Evolutionary conservation across 2,329 filamentous ascomycete species (phyloP).

Genomic region (Fusarium sp.): DNA sequence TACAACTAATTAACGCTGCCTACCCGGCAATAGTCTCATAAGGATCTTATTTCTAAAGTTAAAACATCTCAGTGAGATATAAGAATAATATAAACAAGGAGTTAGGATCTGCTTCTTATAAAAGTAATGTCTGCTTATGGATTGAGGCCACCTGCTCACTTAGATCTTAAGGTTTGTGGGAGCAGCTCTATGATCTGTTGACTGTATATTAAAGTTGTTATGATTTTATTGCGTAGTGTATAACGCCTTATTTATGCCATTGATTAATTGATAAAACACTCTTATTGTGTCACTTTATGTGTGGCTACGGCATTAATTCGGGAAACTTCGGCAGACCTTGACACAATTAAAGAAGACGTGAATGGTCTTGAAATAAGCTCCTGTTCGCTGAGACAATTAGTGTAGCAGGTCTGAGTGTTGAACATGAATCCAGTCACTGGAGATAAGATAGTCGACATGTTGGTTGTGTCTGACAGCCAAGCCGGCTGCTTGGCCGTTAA

Average conservation of each 20-base stretch:
- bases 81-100: too few species aligned
- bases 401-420: not conserved
- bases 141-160: rapidly evolving
- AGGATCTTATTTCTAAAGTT: too few species aligned
- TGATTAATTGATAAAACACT: not conserved
- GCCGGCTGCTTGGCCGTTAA: not conserved
- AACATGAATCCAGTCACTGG: not conserved
- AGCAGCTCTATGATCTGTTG: not conserved
- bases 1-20: too few species aligned
- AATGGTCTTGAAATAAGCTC: not conserved
- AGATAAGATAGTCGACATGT: not conserved
- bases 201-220: not conserved
- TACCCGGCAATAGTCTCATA: too few species aligned
- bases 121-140: rapidly evolving
- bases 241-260: not conserved
- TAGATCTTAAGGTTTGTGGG: not conserved
- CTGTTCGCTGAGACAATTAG: not conserved
- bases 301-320: too few species aligned
- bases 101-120: not conserved
- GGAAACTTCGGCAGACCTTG: too few species aligned
- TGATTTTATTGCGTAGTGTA: not conserved
- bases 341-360: not conserved
- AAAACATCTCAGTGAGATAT: too few species aligned
- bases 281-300: rapidly evolving
- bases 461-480: not conserved